A percentile compares a stretch with the other conserved stretches of the same genome.
Evolutionary conservation across 2,329 filamentous ascomycete species (phyloP).

Genomic region (Cladosporium sp.): DNA sequence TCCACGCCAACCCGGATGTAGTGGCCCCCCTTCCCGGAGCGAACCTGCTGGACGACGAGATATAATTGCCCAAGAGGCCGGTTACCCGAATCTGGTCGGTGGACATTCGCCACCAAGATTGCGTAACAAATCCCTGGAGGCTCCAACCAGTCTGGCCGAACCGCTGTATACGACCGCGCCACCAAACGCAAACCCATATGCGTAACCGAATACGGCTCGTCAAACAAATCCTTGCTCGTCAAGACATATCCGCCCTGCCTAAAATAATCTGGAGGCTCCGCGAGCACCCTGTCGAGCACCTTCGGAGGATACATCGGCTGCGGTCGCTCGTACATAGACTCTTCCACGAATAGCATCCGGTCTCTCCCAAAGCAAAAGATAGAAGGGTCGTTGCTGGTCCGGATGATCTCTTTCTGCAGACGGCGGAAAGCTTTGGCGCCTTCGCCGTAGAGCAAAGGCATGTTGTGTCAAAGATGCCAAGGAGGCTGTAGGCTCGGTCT

Average conservation of each 20-base stretch:
- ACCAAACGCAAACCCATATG: neutral
- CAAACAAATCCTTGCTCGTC: neutral
- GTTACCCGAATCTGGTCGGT: neutral
- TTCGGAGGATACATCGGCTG: neutral
- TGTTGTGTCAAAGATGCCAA: conserved; percentile 46
- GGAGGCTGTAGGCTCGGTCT: conserved; percentile 46
- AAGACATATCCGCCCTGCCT: neutral
- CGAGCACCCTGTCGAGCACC: neutral
- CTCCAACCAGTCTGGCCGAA: neutral
- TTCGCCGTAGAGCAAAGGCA: conserved; percentile 46
- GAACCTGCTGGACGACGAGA: neutral
- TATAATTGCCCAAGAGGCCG: neutral
- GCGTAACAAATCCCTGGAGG: neutral
- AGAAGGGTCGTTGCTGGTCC: conserved; percentile 1
- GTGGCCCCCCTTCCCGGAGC: neutral
- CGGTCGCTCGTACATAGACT: neutral
- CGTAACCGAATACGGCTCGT: neutral
- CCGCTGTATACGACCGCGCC: neutral
- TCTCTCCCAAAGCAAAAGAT: neutral
- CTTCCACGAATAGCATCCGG: neutral
- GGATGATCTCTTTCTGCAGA: conserved; percentile 19
- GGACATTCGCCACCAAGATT: neutral
- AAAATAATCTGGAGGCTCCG: neutral
- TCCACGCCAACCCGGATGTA: neutral
- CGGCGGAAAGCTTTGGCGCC: conserved; percentile 15